Evolutionary conservation across 768 basidiomycete species (phyloP), one percentile per base, ranked within the genome.

Genomic region (Kwoniella bestiolae): DNA sequence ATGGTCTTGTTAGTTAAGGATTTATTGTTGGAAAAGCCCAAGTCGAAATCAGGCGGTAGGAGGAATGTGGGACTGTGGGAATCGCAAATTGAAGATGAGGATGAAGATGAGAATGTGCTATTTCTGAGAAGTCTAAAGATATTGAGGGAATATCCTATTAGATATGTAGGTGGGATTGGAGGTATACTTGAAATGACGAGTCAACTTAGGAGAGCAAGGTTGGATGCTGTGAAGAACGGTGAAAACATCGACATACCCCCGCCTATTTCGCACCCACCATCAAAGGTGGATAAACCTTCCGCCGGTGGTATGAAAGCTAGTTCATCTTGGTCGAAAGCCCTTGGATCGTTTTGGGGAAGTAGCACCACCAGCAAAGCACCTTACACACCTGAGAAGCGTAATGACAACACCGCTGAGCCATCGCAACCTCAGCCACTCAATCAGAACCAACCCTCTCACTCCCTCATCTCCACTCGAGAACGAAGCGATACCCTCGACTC

Each of bases 1-100:
- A 73, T 80, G 70, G 44, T 81, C 0, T 52, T 81, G 11, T 69
- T 76, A 31, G 47, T 69, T 28, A 72, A 73, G 29, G 66, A 74
- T 35, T 61, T 47, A 6, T 53, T 78, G 26, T 50, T 70, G 21
- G 44, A 53, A 31, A 49, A 23, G 16, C 63, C 60, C 7, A 18
- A 2, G 26, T 18, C 47, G 34, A n/a, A 16, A 45, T n/a, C 51
- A 28, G 25, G 55, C 41, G 50, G 53, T 38, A 50, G 65, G 18
- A 32, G 65, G 18, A 32, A 58, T 5, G 46, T 9, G 18, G 76
- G 74, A 3, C 68, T 78, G 6, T 80, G 79, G 79, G 69, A 45
- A 4, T 65, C 64, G 12, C 65, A 69, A 12, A 61, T 63, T n/a
- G 67, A 72, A 3, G 66, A 56, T 16, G 62, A 64, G 1, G 63